Percentiles rank a stretch among this genome's conserved stretches.
These are phyloP conservation scores for Pythium sp. DNA, from an alignment of 352 stramenopile species.

Conservation along the genomic window DNA sequence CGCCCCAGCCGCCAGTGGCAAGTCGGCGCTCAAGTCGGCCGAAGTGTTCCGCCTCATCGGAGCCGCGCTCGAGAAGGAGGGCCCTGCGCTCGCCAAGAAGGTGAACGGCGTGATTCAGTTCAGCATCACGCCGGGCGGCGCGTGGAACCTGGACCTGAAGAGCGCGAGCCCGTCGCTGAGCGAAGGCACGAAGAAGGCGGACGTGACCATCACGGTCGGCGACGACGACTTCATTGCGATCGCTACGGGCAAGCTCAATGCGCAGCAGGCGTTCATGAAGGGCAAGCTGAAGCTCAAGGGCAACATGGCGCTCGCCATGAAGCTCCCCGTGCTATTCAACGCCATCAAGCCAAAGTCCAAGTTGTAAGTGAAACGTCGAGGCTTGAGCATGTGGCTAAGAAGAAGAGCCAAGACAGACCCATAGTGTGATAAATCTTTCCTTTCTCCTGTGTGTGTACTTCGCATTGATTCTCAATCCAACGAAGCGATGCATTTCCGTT, in stretches of 20 bases:
- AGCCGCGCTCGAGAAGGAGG: conserved; percentile 57
- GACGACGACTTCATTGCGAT: conserved; percentile 83
- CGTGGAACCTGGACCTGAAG: conserved; percentile 84
- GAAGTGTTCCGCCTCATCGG: conserved; percentile 68
- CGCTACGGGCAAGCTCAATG: conserved; percentile 85
- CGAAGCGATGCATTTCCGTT: background rate
- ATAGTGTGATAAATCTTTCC: background rate
- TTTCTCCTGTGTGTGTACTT: conserved; percentile 1
- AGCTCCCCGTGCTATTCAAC: conserved; percentile 91
- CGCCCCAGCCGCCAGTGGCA: conserved; percentile 14
- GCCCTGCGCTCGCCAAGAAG: conserved; percentile 61
- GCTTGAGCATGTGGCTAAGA: background rate
- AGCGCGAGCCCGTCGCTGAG: conserved; percentile 48
- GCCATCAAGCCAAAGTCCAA: conserved; percentile 83
- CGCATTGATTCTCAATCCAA: background rate
- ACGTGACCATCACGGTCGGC: conserved; percentile 73
- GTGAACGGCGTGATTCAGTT: conserved; percentile 84
- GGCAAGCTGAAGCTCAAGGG: conserved; percentile 95
- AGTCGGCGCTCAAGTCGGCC: conserved; percentile 49
- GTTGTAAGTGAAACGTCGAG: conserved; percentile 34
- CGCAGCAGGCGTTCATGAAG: conserved; percentile 95
- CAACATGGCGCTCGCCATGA: conserved; percentile 95
- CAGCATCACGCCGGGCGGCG: conserved; percentile 62
- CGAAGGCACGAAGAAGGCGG: conserved; percentile 63
- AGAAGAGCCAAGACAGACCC: background rate